Base-by-base conservation (phyloP, 352 stramenopile genomes). In the Phytophthora rubi region DNA sequence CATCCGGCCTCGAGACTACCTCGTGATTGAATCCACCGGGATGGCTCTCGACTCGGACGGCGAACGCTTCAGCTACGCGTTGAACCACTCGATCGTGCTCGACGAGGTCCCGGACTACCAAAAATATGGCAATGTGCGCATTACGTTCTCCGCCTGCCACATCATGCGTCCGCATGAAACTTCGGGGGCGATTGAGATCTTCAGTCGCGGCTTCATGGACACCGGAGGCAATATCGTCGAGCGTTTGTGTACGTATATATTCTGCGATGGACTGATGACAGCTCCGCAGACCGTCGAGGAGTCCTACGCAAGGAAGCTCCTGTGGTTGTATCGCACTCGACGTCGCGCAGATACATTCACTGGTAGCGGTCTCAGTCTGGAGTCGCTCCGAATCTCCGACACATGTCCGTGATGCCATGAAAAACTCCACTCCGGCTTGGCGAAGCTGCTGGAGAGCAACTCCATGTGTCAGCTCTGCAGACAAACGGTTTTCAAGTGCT, bases 291-390 rank as follows among this genome's bases (percentile, higher is more conserved):
- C 82, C 1, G 74, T 84, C 8, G 79, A 86, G 30, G 83, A 79
- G 45, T 65, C 77, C 1, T 75, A 89, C 54, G 72, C 81, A 30
- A 89, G 86, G 64, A 91, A 91, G 37, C 67, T 91, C 10, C 63
- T 64, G 49, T 88, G 79, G 81, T 32, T 70, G 13, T 59, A 73
- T 18, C 33, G 53, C 18, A 12, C 32, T 1, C 56, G 35, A 12
- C 63, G 18, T 23, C 42, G 48, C 52, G 51, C 37, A n/a, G 62
- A 71, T 16, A 42, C 26, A 30, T 30, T 30, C 26, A 30, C 26
- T 30, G 26, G 10, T 42, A 66, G 45, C 12, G 12, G 12, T 33
- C 18, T 2, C n/a, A 30, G 16, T 42, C 18, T 70, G 10, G 55
- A 47, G 4, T 59, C 60, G 9, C 57, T 73, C 15, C 21, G 56